Base-by-base conservation (phyloP, 2,329 filamentous ascomycete genomes). In the Cadophora malorum region DNA sequence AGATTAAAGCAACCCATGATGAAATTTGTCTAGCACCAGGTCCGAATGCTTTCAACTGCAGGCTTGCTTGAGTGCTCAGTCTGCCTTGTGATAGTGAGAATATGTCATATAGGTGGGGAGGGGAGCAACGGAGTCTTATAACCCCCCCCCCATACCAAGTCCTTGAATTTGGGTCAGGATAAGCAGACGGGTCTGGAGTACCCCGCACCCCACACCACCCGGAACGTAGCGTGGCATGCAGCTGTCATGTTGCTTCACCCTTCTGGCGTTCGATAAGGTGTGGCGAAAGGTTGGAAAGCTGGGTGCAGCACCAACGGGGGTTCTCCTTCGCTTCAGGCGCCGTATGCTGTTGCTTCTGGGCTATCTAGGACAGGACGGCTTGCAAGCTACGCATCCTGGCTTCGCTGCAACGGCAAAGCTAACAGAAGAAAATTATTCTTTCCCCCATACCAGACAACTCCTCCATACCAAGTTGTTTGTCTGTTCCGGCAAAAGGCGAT, bases 1-100 rank as follows among this genome's bases (percentile, higher is more conserved):
- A 60, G 56, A 45, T 38, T 41, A n/a, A 60, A 60, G 23, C 33
- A 60, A n/a, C 56, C 56, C 56, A 60, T 60, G 56, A 19, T 60
- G 52, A n/a, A 55, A n/a, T 31, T 8, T 55, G 1, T 12, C 16
- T n/a, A 8, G 52, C 19, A 19, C 33, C 14, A 31, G 33, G 33
- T 33, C 4, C 16, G 25, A 16, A 19, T n/a, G 7, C 9, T 19
- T 8, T 5, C 14, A n/a, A 31, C 28, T n/a, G 52, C 23, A 49
- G 45, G 19, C n/a, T 49, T 49, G 7, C 16, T 49, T 6, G 28
- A 19, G 14, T 31, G 28, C 23, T 33, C 52, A 33, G 52, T 33
- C 14, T 31, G 25, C 52, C 25, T 33, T n/a, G 28, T n/a, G 52
- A 33, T 55, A 16, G 1, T 19, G 52, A 28, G 28, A 14, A 33